These are phyloP conservation scores for Saksenaea vasiformis DNA, from an alignment of 371 early-diverging fungal species.

Conservation along the genomic window DNA sequence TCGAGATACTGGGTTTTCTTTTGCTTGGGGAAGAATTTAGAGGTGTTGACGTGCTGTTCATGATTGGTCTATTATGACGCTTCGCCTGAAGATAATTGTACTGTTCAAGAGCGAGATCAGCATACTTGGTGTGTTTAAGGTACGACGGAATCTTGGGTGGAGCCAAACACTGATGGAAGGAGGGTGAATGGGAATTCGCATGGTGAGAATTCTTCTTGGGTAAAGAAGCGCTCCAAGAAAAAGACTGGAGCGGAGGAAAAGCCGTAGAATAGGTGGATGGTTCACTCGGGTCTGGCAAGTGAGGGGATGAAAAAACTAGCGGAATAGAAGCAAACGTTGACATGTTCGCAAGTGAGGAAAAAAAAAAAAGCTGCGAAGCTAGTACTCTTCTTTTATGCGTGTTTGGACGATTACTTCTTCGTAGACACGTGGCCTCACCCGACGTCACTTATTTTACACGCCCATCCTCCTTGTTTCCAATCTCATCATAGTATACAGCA, in stretches of 20 bases:
- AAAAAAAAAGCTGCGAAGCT: neutral
- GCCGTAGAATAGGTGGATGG: slow-evolving; percentile 14
- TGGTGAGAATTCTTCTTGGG: slow-evolving; percentile 9
- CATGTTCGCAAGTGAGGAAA: neutral
- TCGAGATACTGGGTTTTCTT: slow-evolving; percentile 2
- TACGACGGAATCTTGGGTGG: slow-evolving; percentile 41
- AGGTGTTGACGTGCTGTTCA: slow-evolving; percentile 7
- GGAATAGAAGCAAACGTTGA: slow-evolving; percentile 4
- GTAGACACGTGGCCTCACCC: slow-evolving; percentile 1
- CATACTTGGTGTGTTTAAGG: slow-evolving; percentile 39
- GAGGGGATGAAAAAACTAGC: slow-evolving; percentile 6
- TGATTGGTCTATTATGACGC: slow-evolving; percentile 12
- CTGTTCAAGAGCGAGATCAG: slow-evolving; percentile 29
- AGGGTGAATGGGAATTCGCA: neutral
- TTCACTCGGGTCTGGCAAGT: slow-evolving; percentile 8
- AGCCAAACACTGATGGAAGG: slow-evolving; percentile 19
- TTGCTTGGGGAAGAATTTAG: slow-evolving; percentile 7
- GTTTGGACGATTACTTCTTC: neutral
- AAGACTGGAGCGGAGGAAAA: slow-evolving; percentile 16
- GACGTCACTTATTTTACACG: neutral
- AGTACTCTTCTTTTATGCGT: neutral
- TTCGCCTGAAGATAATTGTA: slow-evolving; percentile 22
- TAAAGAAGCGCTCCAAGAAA: slow-evolving; percentile 3
- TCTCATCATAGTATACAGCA: too few relatives aligned
- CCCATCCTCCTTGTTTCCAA: neutral